Evolutionary conservation across 2,329 filamentous ascomycete genomes (phyloP), one percentile per base, ranked within the genome.

Genomic region (Periconia sp.): DNA sequence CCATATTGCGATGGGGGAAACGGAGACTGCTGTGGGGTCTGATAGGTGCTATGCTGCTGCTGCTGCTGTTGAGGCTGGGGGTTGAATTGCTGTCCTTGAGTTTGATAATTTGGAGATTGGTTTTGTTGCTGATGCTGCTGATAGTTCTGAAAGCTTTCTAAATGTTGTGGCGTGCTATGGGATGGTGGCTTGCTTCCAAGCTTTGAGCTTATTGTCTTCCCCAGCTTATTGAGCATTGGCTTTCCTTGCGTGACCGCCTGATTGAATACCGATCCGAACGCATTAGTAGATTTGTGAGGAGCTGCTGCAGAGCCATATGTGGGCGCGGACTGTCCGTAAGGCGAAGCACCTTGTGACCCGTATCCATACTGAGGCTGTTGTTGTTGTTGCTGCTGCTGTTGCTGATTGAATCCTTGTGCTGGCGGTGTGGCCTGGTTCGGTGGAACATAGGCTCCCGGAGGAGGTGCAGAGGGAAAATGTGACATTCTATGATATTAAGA

Each of bases 171-270:
- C 4, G 62, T 57, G 2, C 43, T 41, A 15, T 48, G 49, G 8
- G 46, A 36, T 4, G 54, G 18, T 10, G 53, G 57, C 48, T 66
- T 67, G 40, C 48, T 57, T 7, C 60, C 55, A 17, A 68, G 40
- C 45, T 62, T 65, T 7, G 63, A 66, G 55, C 60, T 66, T 18
- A 69, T 65, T 7, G 60, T 63, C 56, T 69, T 69, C 31, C 61
- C 56, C 26, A 69, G 36, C 46, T 68, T 69, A 42, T 68, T 60
- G 36, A 68, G 22, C 57, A 68, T 63, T 1, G 66, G 66, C 48
- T 68, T 69, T n/a, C 62, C 54, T 0, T 58, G 66, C 2, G 62
- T 65, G 7, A 69, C 63, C 2, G 65, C 66, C 42, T 68, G 65
- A 22, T 69, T 63, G 48, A 69, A 51, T 52, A 66, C 66, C 24